Conservation (phyloP, 331 rosid genomes). For the Dryas integrifolia region DNA sequence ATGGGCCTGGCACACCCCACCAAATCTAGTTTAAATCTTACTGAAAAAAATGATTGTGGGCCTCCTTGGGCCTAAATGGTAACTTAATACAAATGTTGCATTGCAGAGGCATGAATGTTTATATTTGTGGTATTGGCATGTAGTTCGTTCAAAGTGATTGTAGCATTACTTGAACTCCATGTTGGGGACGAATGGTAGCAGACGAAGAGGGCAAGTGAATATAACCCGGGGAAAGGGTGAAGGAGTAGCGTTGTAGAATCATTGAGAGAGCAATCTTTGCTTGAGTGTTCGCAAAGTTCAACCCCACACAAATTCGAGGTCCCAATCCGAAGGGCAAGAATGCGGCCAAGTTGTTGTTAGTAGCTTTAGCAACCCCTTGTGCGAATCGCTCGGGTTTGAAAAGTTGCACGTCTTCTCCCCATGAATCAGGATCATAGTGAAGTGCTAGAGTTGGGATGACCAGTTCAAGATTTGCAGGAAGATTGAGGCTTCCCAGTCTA, state of each 20-base stretch:
- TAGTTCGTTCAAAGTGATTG: background rate
- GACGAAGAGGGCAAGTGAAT: background rate
- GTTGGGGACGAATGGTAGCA: background rate
- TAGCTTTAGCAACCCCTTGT: constrained; percentile 22
- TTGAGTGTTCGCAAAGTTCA: constrained; percentile 12
- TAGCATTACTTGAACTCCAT: constrained; percentile 11
- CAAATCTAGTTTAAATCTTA: background rate
- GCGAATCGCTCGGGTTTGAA: constrained; percentile 12
- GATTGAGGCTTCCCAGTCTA: background rate
- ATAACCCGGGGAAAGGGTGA: background rate
- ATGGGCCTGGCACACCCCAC: constrained; percentile 6
- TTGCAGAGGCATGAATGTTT: no score
- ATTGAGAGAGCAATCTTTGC: background rate
- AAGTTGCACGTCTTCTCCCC: constrained; percentile 21
- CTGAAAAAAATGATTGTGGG: no score
- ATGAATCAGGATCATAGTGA: constrained; percentile 1
- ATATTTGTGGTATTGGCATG: no score
- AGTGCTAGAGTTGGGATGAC: constrained; percentile 6
- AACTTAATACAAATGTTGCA: no score
- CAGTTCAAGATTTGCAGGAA: constrained; percentile 4
- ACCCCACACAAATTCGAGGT: constrained; percentile 10
- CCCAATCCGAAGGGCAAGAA: constrained; percentile 16
- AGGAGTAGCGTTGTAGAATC: constrained; percentile 1
- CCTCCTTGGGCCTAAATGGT: no score
- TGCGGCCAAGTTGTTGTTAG: background rate